Evolutionary conservation across 129 eudicot species (phyloP), one percentile per base, ranked within the genome.

Genomic region (Heracleum sosnowskyi): DNA sequence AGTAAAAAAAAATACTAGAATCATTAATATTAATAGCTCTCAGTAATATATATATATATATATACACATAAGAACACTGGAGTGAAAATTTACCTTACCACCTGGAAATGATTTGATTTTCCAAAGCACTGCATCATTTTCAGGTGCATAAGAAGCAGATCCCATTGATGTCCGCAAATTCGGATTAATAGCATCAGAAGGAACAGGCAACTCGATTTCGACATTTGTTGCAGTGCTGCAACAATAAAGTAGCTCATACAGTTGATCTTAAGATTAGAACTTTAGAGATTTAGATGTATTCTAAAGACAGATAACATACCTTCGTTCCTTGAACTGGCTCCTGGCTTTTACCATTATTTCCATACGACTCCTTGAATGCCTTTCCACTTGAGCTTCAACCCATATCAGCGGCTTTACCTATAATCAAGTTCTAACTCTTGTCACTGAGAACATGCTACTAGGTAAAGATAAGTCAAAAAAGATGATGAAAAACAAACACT

Each of bases 321-420:
- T 96, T 22, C 99, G 92, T 87, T 96, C 97, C 91, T 96, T 96
- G 82, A 96, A 96, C 78, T 96, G 99, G 89, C 99, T 96, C 39
- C 99, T 87, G 11, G 99, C 97, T 87, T 96, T 96, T 66, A 96
- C 93, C 83, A 81, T 90, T 35, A 96, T 79, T 79, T 96, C 99
- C 85, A 96, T 88, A 69, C 99, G 97, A 82, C 99, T 96, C 85
- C 97, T 90, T 33, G 99, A 96, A 83, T 96, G 99, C 79, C 89
- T 90, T 85, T 96, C 99, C 7, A 92, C 87, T 84, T 90, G 97
- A 87, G 99, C 99, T 90, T 96, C 99, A 63, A 96, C 99, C 99
- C 99, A 96, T 80, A 96, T 92, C 79, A 96, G 85, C 82, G 99
- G 97, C 88, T 96, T 96, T 79, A 92, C 99, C 99, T 95, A 88